Percentiles rank a stretch among this genome's conserved stretches.
phyloP scores from a whole-genome alignment of 371 early-diverging fungal species.

The Lichtheimia corymbifera region DNA sequence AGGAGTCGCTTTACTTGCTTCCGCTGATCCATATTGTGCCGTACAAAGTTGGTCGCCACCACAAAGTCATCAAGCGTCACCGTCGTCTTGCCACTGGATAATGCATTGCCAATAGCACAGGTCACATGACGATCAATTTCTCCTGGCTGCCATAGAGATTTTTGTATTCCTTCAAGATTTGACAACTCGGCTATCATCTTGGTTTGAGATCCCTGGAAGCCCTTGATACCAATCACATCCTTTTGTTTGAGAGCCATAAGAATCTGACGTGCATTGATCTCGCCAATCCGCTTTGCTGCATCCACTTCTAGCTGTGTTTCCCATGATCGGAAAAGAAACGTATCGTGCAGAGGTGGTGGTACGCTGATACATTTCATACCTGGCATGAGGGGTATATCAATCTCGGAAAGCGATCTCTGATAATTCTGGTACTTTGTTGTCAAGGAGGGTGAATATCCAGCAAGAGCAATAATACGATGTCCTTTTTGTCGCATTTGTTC shows the following conservation, averaged over 20 bases:
- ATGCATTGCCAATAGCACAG: conserved; percentile 36
- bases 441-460: conserved; percentile 45
- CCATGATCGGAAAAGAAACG: conserved; percentile 14
- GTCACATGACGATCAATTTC: conserved; percentile 39
- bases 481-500: conserved; percentile 48
- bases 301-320: conserved; percentile 30
- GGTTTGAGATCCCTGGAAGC: neutral
- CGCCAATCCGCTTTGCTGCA: conserved; percentile 32
- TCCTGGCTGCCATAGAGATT: conserved; percentile 34
- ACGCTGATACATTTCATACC: conserved; percentile 31
- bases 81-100: conserved; percentile 17
- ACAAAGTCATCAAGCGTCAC: conserved; percentile 28
- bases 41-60: conserved; percentile 25
- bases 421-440: neutral
- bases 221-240: conserved; percentile 8
- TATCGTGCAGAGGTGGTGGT: conserved; percentile 21
- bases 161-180: conserved; percentile 27
- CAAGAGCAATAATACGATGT: conserved; percentile 43
- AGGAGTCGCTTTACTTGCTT: conserved; percentile 11
- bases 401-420: neutral
- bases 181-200: conserved; percentile 11
- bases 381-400: conserved; percentile 13
- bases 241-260: conserved; percentile 28
- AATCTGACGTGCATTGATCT: conserved; percentile 51
- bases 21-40: conserved; percentile 12